Evolutionary conservation across 2,329 filamentous ascomycete genomes (phyloP), one percentile per base, ranked within the genome.

Genomic region (Penicillium sp.): DNA sequence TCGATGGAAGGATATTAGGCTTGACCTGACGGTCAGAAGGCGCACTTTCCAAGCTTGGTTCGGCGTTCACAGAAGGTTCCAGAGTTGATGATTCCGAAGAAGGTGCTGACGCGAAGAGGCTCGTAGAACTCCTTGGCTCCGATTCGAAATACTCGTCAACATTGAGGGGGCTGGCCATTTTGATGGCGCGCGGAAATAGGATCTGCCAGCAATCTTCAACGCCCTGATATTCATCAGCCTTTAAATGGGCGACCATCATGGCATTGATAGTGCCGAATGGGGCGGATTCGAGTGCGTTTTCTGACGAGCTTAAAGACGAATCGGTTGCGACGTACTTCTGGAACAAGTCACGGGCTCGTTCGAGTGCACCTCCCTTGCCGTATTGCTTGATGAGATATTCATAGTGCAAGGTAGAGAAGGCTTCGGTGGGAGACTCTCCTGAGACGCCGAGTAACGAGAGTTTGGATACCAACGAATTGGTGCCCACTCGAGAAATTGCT

Each of bases 141-240:
- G 40, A 24, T 20, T 42, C 29, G 3, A 57, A 15, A 9, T 48
- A 53, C 49, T 53, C 49, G 42, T 55, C 57, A 52, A 69, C 57
- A 2, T 63, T 61, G 2, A 73, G 66, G 8, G 61, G 71, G 23
- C 64, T 64, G 39, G 60, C 75, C 39, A 73, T 68, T 32, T 73
- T 68, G 46, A 76, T 70, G 1, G 79, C 80, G 52, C 78, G 76
- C 4, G 74, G 59, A 48, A 86, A 77, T 2, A 83, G 78, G 24
- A 84, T 66, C 1, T 78, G 58, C 89, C 89, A 95, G 44, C 81
- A 83, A 40, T 78, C 68, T 54, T 81, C 78, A 18, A 92, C 82
- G 44, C 81, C 76, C 4, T 78, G 72, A 56, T 82, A 79, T 20
- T 83, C 76, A 33, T 75, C 70, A 15, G 83, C 78, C 44, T 76